phyloP scores from a whole-genome alignment of 2,329 filamentous ascomycete species.

The Thelonectria rubi region DNA sequence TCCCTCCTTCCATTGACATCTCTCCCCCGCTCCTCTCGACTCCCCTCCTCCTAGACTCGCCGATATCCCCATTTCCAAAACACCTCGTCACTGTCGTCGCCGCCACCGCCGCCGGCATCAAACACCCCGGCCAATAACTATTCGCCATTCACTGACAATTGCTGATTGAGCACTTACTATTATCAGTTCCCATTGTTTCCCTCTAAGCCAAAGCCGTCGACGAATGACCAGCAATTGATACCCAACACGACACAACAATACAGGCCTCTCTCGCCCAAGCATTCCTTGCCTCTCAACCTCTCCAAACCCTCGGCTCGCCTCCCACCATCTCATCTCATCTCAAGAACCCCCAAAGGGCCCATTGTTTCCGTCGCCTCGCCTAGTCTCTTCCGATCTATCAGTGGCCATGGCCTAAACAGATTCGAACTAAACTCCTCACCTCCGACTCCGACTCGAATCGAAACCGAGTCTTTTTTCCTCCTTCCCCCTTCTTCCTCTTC shows the following conservation, averaged over 20 bases:
- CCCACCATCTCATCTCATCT: neutral
- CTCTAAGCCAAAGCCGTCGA: neutral
- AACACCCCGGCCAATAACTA: neutral
- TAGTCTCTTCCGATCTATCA: neutral
- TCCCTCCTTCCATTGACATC: neutral
- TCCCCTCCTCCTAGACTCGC: no score
- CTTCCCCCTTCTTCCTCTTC: neutral
- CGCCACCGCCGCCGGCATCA: no score
- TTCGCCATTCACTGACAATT: neutral
- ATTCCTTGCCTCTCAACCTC: no score
- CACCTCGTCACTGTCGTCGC: neutral
- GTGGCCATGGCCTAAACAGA: neutral
- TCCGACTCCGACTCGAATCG: neutral
- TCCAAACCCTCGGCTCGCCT: no score
- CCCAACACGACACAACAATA: no score
- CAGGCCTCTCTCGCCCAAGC: no score
- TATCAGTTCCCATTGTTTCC: neutral
- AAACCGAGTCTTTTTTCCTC: neutral
- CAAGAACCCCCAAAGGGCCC: neutral
- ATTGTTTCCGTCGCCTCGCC: neutral
- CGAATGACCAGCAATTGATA: neutral
- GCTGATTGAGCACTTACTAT: neutral
- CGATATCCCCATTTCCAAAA: neutral
- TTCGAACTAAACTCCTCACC: neutral
- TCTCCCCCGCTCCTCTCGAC: no score